A percentile compares a stretch with the other conserved stretches of the same genome.
Conservation (phyloP, 2,329 filamentous ascomycete genomes). For the Rhynchosporium agropyri region DNA sequence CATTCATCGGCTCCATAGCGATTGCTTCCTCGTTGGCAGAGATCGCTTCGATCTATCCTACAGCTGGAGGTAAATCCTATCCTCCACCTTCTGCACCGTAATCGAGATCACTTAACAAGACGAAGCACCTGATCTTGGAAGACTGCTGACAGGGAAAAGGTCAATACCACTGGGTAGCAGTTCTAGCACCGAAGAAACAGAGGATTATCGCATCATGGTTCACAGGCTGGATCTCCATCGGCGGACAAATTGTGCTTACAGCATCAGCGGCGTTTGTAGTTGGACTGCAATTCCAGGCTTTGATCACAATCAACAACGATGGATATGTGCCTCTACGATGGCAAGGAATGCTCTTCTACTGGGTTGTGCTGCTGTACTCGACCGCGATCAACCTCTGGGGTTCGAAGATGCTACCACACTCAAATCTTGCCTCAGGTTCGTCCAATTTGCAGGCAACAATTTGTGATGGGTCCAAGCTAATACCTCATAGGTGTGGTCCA, state of each 20-base stretch:
- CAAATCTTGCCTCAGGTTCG: slow-evolving; percentile 43
- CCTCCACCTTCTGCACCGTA: not conserved
- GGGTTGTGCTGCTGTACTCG: slow-evolving; percentile 47
- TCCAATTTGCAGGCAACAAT: not conserved
- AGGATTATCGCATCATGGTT: slow-evolving; percentile 46
- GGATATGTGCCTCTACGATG: slow-evolving; percentile 48
- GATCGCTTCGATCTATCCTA: slow-evolving; percentile 47
- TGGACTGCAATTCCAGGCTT: slow-evolving; percentile 48
- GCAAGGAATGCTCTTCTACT: slow-evolving; percentile 53
- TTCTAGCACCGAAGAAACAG: slow-evolving; percentile 50
- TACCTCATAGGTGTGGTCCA: slow-evolving; percentile 26
- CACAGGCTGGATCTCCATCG: slow-evolving; percentile 51
- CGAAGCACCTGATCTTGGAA: not conserved
- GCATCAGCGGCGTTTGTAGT: slow-evolving; percentile 52
- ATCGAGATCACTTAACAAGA: not conserved
- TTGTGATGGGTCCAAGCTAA: not conserved
- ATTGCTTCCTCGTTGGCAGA: slow-evolving; percentile 48
- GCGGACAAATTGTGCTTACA: slow-evolving; percentile 50
- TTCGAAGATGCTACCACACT: slow-evolving; percentile 43
- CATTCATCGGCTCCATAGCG: slow-evolving; percentile 47
- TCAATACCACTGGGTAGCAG: slow-evolving; percentile 63
- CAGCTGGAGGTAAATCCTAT: slow-evolving; percentile 45
- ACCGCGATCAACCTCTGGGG: slow-evolving; percentile 49
- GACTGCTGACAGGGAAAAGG: slow-evolving; percentile 42
- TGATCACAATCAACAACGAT: slow-evolving; percentile 49